Conservation (phyloP, 495 filamentous ascomycete genomes). For the Lasiosphaeria ovina region DNA sequence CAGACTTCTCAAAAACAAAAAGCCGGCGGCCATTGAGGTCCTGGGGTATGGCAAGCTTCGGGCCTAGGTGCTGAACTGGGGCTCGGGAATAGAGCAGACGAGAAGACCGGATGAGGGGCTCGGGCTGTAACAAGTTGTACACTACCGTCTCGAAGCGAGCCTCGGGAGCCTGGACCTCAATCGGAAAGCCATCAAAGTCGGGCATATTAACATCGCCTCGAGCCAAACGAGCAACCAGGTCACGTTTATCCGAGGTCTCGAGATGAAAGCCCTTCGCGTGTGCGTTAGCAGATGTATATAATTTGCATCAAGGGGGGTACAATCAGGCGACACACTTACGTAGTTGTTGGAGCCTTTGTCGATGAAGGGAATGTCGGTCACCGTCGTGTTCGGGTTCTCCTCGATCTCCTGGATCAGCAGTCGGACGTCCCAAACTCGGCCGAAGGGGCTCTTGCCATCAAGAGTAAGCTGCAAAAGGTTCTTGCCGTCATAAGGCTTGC, state of each 20-base stretch:
- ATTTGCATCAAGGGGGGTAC: neutral
- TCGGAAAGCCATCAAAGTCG: conserved; percentile 26
- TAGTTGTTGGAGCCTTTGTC: conserved; percentile 32
- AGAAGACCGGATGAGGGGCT: neutral
- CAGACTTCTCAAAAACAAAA: conserved; percentile 33
- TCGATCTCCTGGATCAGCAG: conserved; percentile 34
- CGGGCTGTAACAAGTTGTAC: conserved; percentile 27
- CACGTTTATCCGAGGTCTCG: conserved; percentile 24
- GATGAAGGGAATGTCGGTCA: conserved; percentile 27
- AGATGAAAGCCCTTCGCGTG: conserved; percentile 19
- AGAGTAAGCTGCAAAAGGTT: conserved; percentile 25
- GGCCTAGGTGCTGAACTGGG: neutral
- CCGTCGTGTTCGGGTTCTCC: conserved; percentile 23
- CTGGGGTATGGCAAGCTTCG: conserved; percentile 5
- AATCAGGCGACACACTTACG: conserved; percentile 14
- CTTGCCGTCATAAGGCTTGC: conserved; percentile 27
- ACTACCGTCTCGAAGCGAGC: conserved; percentile 28
- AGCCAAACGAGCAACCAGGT: conserved; percentile 31
- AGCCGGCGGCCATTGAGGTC: conserved; percentile 32
- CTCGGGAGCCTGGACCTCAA: conserved; percentile 22
- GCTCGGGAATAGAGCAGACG: neutral
- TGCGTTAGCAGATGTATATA: neutral
- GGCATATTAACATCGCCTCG: conserved; percentile 35
- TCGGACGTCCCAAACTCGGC: conserved; percentile 24
- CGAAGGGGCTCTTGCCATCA: conserved; percentile 27